A percentile compares a stretch with the other conserved stretches of the same genome.
Evolutionary conservation across 441 rosid species (phyloP).

Genomic region (Pelargonium myrrhifolium): DNA sequence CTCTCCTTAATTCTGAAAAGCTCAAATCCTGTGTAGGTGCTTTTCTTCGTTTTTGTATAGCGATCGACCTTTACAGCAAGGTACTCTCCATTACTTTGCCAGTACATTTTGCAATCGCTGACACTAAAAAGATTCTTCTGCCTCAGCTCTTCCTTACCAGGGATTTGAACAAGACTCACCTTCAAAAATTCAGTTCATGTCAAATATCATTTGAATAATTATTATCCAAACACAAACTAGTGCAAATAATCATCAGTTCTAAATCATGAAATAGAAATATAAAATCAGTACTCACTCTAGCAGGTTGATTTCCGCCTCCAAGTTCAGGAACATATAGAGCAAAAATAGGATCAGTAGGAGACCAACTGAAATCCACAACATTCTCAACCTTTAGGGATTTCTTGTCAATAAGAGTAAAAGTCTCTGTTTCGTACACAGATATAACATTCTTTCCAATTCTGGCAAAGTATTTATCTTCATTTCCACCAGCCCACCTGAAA

Average conservation of each 20-base stretch:
- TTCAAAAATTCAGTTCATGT: constrained; percentile 2
- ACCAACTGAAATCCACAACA: constrained; percentile 26
- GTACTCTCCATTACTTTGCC: constrained; percentile 25
- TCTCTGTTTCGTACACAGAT: constrained; percentile 24
- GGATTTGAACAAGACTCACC: constrained; percentile 26
- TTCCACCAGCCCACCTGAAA: constrained; percentile 25
- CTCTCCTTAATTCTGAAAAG: constrained; percentile 24
- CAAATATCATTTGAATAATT: not conserved
- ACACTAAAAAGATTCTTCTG: constrained; percentile 29
- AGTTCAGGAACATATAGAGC: constrained; percentile 26
- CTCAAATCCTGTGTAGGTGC: constrained; percentile 26
- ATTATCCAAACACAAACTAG: not conserved
- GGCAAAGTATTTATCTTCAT: constrained; percentile 23
- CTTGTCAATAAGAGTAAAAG: constrained; percentile 18
- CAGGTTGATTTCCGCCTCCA: constrained; percentile 26
- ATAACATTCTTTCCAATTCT: constrained; percentile 21
- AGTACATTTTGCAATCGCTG: constrained; percentile 28
- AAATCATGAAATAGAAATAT: not conserved
- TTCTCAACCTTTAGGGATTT: constrained; percentile 24
- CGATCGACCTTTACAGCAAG: constrained; percentile 28
- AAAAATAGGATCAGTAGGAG: constrained; percentile 22
- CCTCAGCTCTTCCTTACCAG: constrained; percentile 24
- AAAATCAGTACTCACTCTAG: constrained; percentile 15
- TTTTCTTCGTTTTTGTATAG: constrained; percentile 24
- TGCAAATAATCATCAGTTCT: not conserved